Percentiles rank a stretch among this genome's conserved stretches.
Evolutionary conservation across 2,329 filamentous ascomycete genomes (phyloP).

Genomic region (Tympanopsis confertula): DNA sequence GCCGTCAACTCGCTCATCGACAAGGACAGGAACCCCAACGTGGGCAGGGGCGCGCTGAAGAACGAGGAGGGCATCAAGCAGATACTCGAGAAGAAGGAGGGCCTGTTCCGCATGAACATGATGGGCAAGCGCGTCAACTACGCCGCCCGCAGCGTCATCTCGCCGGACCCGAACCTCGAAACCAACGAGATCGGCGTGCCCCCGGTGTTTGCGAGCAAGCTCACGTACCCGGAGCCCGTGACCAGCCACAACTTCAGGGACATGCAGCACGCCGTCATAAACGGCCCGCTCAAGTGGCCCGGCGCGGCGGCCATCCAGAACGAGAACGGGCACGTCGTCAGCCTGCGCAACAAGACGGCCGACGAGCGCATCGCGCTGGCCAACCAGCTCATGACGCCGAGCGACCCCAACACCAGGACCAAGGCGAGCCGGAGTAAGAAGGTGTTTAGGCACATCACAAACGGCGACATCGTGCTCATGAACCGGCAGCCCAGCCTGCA

Average conservation of each 20-base stretch:
- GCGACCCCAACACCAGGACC: slow-evolving; percentile 53
- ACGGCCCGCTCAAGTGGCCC: slow-evolving; percentile 86
- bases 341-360: slow-evolving; percentile 71
- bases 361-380: slow-evolving; percentile 83
- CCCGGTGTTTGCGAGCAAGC: slow-evolving; percentile 89
- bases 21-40: slow-evolving; percentile 71
- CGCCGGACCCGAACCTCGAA: slow-evolving; percentile 95
- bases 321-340: slow-evolving; percentile 84
- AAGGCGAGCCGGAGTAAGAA: slow-evolving; percentile 63
- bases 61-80: slow-evolving; percentile 95
- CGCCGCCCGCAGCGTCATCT: slow-evolving; percentile 93
- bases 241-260: slow-evolving; percentile 96
- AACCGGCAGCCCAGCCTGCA: slow-evolving; percentile 96
- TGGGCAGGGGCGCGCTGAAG: slow-evolving; percentile 64
- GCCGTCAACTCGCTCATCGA: slow-evolving; percentile 85
- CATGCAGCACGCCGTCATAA: slow-evolving; percentile 90
- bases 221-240: slow-evolving; percentile 94
- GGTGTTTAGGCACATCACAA: slow-evolving; percentile 88
- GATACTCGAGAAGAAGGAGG: slow-evolving; percentile 95
- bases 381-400: slow-evolving; percentile 81
- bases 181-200: slow-evolving; percentile 98
- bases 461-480: slow-evolving; percentile 96
- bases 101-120: slow-evolving; percentile 97
- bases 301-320: slow-evolving; percentile 91
- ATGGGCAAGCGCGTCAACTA: slow-evolving; percentile 99